Evolutionary conservation across 129 eudicot species (phyloP), one percentile per base, ranked within the genome.

Genomic region (Helichrysum umbraculigerum): DNA sequence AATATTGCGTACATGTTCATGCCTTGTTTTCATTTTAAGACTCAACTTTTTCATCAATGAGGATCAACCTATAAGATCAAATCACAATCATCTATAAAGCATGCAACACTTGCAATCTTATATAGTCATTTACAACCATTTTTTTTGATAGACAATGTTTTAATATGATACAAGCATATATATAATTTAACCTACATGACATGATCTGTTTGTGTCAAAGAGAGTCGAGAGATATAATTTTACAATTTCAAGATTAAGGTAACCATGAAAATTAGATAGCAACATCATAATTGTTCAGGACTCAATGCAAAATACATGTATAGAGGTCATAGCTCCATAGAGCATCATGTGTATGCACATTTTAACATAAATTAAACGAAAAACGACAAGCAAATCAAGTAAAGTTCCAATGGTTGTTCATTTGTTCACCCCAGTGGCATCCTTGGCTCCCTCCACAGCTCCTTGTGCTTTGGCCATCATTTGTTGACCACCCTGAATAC

Each of bases 401-500:
- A 29, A 52, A 11, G 21, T 4, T 73, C 78, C 21, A 12, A 32
- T 20, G 44, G 33, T 60, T 42, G 62, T 61, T 83, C 69, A 84
- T 73, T 83, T 85, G 57, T 85, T 87, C 57, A 42, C 52, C 5
- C 85, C 81, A 9, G 81, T 32, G 7, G 86, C 80, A 70, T 85
- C 86, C 72, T 88, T 88, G 42, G 83, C 73, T 61, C 83, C 85
- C 33, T 85, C 92, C 19, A 57, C 81, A 6, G 84, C 88, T 22
- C 86, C 89, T 66, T 82, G 72, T 78, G 92, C 86, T 79, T 80
- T 83, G 57, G 84, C 83, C 76, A 67, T 29, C 75, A 63, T 59
- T n/a, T 86, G 81, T 72, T 69, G 70, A 22, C 93, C 90, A 71
- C 85, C 86, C 93, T 88, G 83, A 12, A 29, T 42, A 34, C 44